phyloP scores from a whole-genome alignment of 1,284 basidiomycete genomes.

The Irpex lacteus region DNA sequence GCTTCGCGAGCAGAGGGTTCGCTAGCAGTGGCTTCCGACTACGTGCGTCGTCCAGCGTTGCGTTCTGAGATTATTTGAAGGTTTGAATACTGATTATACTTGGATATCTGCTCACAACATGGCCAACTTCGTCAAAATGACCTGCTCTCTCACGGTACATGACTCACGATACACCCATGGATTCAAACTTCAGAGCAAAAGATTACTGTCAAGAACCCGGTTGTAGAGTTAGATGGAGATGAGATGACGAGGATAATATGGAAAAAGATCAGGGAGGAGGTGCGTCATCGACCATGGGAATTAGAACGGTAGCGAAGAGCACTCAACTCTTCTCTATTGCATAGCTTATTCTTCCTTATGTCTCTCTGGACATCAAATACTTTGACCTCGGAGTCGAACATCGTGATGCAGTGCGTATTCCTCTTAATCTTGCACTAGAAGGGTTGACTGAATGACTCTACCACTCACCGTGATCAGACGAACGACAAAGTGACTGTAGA shows the following conservation, averaged over 20 bases:
- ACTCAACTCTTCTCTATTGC: background rate
- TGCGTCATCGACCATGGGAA: conserved; percentile 31
- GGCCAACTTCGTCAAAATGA: background rate
- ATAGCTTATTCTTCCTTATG: conserved; percentile 91
- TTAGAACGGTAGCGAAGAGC: background rate
- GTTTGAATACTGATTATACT: too few relatives aligned
- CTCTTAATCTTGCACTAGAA: too few relatives aligned
- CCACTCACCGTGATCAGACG: conserved; percentile 50
- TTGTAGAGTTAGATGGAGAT: conserved; percentile 96
- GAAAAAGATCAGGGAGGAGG: conserved; percentile 98
- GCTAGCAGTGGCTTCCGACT: conserved; percentile 25
- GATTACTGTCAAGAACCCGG: conserved; percentile 87
- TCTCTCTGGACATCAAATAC: conserved; percentile 97
- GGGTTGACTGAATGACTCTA: too few relatives aligned
- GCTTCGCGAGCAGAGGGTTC: conserved; percentile 24
- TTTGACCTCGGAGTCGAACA: conserved; percentile 94
- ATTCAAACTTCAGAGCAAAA: conserved; percentile 38
- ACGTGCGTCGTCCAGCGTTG: conserved; percentile 24
- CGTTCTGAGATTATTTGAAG: too few relatives aligned
- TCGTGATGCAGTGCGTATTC: conserved; percentile 72
- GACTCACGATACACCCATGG: background rate
- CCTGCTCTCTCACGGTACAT: background rate
- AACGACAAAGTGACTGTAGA: conserved; percentile 94
- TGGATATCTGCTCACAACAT: background rate
- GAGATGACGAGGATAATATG: conserved; percentile 98